Percentiles rank a stretch among this genome's conserved stretches.
These are phyloP conservation scores for Cynanchum wilfordii DNA, from an alignment of 257 asterid genomes.

Conservation along the genomic window DNA sequence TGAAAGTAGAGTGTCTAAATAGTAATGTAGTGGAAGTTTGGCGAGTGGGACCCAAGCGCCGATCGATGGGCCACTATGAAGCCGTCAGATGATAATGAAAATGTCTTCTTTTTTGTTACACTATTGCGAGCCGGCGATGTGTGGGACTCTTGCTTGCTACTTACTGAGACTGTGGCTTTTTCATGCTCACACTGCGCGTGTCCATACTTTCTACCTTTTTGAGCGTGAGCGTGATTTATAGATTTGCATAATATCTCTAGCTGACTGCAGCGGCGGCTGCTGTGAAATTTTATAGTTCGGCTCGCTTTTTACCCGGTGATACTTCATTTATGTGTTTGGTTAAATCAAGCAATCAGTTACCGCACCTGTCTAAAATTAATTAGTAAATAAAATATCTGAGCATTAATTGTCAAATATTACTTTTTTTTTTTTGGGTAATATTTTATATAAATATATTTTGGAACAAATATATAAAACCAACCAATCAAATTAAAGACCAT, in stretches of 20 bases:
- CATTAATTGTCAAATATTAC: too few relatives aligned
- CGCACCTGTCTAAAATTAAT: too few relatives aligned
- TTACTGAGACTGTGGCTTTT: neutral
- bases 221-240: constrained; percentile 24
- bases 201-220: constrained; percentile 6
- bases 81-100: constrained; percentile 11
- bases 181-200: constrained; percentile 21
- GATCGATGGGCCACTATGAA: constrained; percentile 2
- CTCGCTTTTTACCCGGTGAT: constrained; percentile 4
- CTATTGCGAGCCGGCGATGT: constrained; percentile 22
- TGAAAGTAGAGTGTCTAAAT: neutral
- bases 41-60: constrained; percentile 15
- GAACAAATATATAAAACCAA: too few relatives aligned
- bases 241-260: neutral
- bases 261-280: neutral
- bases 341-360: too few relatives aligned
- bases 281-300: too few relatives aligned
- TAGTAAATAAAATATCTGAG: too few relatives aligned
- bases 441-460: too few relatives aligned
- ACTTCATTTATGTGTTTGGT: too few relatives aligned
- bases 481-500: too few relatives aligned
- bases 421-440: too few relatives aligned
- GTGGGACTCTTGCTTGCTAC: constrained; percentile 5
- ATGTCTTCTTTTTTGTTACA: neutral
- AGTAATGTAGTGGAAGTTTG: constrained; percentile 7